phyloP scores from a whole-genome alignment of 2,329 filamentous ascomycete species.

The Talaromyces sp. region DNA sequence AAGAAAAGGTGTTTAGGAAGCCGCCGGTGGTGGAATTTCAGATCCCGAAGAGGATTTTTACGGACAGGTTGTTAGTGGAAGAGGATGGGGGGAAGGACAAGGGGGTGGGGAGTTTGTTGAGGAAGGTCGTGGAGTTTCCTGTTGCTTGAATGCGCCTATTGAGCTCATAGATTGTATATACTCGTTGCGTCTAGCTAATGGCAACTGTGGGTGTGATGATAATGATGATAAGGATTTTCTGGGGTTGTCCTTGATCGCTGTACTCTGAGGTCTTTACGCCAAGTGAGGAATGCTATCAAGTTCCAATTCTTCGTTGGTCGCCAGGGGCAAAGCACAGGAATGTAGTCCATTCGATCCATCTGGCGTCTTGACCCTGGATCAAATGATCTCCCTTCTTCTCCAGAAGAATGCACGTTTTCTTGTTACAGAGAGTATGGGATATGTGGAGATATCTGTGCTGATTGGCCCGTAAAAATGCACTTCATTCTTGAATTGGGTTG shows the following conservation, averaged over 20 bases:
- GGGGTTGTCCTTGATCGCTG: neutral
- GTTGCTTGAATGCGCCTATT: neutral
- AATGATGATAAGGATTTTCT: neutral
- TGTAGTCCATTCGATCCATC: neutral
- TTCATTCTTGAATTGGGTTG: neutral
- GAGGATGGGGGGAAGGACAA: conserved; percentile 41
- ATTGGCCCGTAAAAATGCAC: neutral
- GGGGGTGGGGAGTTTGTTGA: conserved; percentile 35
- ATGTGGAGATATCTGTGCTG: neutral
- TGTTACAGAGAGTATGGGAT: neutral
- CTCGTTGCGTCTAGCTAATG: too few relatives aligned
- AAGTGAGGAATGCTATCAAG: neutral
- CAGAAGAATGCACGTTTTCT: neutral
- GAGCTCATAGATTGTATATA: neutral
- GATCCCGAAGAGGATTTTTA: conserved; percentile 82
- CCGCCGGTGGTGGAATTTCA: conserved; percentile 86
- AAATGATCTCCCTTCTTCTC: neutral
- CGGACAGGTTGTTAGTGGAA: conserved; percentile 39
- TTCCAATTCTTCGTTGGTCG: neutral
- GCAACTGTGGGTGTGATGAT: neutral
- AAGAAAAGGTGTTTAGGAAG: conserved; percentile 71
- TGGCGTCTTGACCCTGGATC: neutral
- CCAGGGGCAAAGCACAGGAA: neutral
- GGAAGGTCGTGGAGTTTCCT: conserved; percentile 39
- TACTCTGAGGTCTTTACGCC: neutral